These are phyloP conservation scores for Trametes cinnabarina DNA, from an alignment of 768 basidiomycete species.

Conservation along the genomic window DNA sequence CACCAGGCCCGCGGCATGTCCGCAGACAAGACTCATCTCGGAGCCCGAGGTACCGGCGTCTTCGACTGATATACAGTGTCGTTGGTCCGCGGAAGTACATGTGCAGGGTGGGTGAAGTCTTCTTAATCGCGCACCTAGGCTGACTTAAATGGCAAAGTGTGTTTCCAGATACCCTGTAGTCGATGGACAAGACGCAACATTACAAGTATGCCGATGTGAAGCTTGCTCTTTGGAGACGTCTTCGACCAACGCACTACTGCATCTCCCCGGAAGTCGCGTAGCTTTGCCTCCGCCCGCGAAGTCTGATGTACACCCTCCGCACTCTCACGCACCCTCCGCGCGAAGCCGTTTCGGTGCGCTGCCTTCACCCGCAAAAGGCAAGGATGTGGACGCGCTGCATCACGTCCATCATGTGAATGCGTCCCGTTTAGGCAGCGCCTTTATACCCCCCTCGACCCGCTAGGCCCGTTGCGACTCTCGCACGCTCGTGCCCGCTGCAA, in stretches of 20 bases:
- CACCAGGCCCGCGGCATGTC: not conserved
- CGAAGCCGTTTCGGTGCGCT: conserved; percentile 12
- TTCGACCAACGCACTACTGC: not conserved
- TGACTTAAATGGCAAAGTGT: too few relatives aligned
- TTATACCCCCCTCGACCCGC: conserved; percentile 5
- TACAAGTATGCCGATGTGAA: too few relatives aligned
- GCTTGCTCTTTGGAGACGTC: not conserved
- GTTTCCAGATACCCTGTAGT: too few relatives aligned
- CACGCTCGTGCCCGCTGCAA: not conserved
- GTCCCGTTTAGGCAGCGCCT: conserved; percentile 11
- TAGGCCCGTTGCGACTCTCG: not conserved
- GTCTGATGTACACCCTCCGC: not conserved
- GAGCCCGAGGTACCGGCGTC: conserved; percentile 9
- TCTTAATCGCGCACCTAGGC: too few relatives aligned
- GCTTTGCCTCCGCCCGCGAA: not conserved
- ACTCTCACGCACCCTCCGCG: not conserved
- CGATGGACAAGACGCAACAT: too few relatives aligned
- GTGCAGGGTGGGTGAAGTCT: not conserved
- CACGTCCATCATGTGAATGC: conserved; percentile 8
- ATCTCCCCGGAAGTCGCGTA: not conserved
- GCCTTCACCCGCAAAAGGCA: conserved; percentile 16
- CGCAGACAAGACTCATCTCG: conserved; percentile 2
- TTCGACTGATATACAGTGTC: not conserved
- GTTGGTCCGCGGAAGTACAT: conserved; percentile 3
- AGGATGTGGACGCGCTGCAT: not conserved